Evolutionary conservation across 1,139 yeast species (phyloP).

Genomic region (Chernovozyma aurita): DNA sequence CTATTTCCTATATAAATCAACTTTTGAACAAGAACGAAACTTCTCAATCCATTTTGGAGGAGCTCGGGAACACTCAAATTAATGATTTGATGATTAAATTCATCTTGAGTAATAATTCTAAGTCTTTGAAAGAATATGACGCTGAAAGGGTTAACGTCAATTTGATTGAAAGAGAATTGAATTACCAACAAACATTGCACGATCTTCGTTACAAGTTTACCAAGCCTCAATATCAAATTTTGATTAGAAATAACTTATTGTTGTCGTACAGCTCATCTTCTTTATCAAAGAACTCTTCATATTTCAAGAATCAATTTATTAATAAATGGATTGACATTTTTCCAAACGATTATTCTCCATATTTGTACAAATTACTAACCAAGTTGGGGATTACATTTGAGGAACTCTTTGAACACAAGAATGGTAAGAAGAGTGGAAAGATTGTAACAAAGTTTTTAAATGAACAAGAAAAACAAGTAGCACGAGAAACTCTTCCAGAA

Average conservation of each 20-base stretch:
- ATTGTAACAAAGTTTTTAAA: background rate
- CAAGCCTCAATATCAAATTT: constrained; percentile 33
- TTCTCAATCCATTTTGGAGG: constrained; percentile 36
- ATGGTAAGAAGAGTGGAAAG: background rate
- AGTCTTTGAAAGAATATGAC: constrained; percentile 13
- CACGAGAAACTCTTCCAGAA: constrained; percentile 9
- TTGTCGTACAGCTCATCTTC: constrained; percentile 39
- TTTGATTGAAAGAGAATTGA: constrained; percentile 40
- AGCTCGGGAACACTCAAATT: constrained; percentile 17
- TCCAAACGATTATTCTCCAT: constrained; percentile 32
- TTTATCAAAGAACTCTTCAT: constrained; percentile 22
- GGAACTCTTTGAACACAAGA: constrained; percentile 15
- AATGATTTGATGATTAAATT: constrained; percentile 30
- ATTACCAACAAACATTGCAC: constrained; percentile 35
- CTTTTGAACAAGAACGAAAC: constrained; percentile 28
- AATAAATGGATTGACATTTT: constrained; percentile 18
- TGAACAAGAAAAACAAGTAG: background rate
- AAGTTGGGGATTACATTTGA: constrained; percentile 24
- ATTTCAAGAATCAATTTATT: constrained; percentile 18
- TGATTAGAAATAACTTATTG: constrained; percentile 42
- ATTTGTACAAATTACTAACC: constrained; percentile 26
- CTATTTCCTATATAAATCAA: constrained; percentile 63
- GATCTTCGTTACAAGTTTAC: constrained; percentile 38
- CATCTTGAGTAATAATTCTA: constrained; percentile 31
- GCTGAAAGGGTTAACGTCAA: background rate